These are phyloP conservation scores for Aspergillus felis DNA, from an alignment of 2,329 filamentous ascomycete species.

Conservation along the genomic window DNA sequence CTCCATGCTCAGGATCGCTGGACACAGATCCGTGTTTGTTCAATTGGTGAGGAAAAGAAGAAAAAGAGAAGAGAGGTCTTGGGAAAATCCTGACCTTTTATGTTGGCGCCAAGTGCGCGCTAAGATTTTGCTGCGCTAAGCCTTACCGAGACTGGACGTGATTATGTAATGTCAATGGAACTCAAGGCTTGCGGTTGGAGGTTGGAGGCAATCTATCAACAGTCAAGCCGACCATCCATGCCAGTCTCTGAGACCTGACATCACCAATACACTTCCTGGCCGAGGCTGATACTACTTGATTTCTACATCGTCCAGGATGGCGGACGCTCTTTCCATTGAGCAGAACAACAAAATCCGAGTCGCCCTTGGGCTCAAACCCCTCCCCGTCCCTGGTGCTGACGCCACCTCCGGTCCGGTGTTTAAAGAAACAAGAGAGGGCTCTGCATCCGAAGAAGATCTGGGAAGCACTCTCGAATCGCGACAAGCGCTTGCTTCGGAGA, in stretches of 20 bases:
- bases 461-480: conserved; percentile 77
- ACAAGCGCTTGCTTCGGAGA: conserved; percentile 41
- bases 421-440: conserved; percentile 49
- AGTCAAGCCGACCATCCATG: neutral
- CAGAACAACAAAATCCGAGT: conserved; percentile 90
- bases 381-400: conserved; percentile 71
- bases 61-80: conserved; percentile 36
- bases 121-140: conserved; percentile 19
- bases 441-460: conserved; percentile 53
- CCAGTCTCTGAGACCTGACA: neutral
- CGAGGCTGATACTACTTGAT: neutral
- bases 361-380: conserved; percentile 82
- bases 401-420: conserved; percentile 52
- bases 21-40: conserved; percentile 73
- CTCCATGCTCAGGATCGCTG: conserved; percentile 63
- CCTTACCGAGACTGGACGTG: conserved; percentile 13
- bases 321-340: conserved; percentile 69
- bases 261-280: neutral
- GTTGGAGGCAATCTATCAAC: neutral
- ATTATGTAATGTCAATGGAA: conserved; percentile 13
- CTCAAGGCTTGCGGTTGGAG: neutral
- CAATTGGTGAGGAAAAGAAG: conserved; percentile 40
- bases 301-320: conserved; percentile 33
- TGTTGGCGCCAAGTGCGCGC: conserved; percentile 25
- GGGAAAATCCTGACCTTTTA: conserved; percentile 22